Base-by-base conservation (phyloP, 306 rosid species). In the Prunus campanulata region DNA sequence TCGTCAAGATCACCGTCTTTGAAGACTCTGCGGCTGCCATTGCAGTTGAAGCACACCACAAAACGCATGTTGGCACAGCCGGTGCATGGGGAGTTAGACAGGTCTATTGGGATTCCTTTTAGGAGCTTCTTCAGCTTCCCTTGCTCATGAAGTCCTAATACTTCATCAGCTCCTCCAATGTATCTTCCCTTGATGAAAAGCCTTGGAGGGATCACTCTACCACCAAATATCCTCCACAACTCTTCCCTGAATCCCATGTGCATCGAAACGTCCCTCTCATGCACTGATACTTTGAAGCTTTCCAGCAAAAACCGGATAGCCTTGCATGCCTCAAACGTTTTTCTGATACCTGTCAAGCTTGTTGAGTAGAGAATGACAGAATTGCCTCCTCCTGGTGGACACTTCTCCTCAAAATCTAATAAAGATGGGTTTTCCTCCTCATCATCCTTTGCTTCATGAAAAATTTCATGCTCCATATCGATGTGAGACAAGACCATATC, bases 141-240 rank as follows among this genome's bases (percentile, higher is more conserved):
- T 81, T 85, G 90, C 81, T 96, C 99, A 75, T 92, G 91, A 85
- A 96, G 85, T 32, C 83, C 90, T 35, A 89, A 72, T 15, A 96
- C 97, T 85, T 96, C 88, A 59, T 92, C 96, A n/a, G 93, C 96
- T 81, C 98, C 99, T 61, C 99, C 99, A 32, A 96, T 88, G 86
- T 86, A 88, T 80, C 91, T 87, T 8, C 98, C 99, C 77, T 89
- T 91, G 22, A 96, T 88, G 80, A 96, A 96, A 79, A 96, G 88
- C 86, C 84, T 91, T 0, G 99, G 99, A 63, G 98, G 99, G 74
- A 96, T 86, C 75, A 87, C 88, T 85, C 81, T 92, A 1, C 81
- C 81, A 7, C 87, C 98, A 79, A 91, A 81, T 25, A 89, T 65
- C 48, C 77, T 83, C 97, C 97, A 87, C 44, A 96, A 50, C 70